A percentile compares a stretch with the other conserved stretches of the same genome.
These are phyloP conservation scores for Eimeria maxima DNA, from an alignment of 169 alveolate genomes.

Conservation along the genomic window DNA sequence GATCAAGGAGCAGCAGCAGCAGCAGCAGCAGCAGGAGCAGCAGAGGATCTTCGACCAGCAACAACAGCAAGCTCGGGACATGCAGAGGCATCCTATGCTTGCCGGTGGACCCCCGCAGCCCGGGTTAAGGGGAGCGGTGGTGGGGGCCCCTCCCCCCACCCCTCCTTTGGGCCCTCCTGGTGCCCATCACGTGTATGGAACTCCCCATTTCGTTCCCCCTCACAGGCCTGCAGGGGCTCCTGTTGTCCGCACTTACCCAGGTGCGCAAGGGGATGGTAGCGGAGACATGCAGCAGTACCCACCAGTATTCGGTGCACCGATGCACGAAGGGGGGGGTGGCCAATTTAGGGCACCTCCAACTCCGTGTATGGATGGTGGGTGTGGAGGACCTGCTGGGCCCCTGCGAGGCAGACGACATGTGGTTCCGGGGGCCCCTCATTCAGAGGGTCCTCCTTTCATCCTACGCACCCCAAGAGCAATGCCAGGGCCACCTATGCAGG, in stretches of 20 bases:
- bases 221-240: constrained; percentile 50
- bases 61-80: constrained; percentile 4
- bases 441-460: constrained; percentile 57
- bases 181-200: constrained; percentile 24
- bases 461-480: constrained; percentile 48
- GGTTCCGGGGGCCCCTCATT: constrained; percentile 50
- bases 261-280: not conserved
- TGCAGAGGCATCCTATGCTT: constrained; percentile 22
- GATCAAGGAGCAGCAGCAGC: constrained; percentile 48
- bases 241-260: not conserved
- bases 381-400: constrained; percentile 46
- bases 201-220: not conserved
- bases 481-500: constrained; percentile 64
- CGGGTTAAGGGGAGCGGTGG: not conserved
- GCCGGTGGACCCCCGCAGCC: not conserved
- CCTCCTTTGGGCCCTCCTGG: constrained; percentile 36
- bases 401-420: constrained; percentile 23
- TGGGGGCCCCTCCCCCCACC: constrained; percentile 51
- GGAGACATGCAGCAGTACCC: constrained; percentile 42
- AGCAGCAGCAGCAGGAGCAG: constrained; percentile 59
- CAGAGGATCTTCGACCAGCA: constrained; percentile 45
- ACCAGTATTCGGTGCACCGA: constrained; percentile 21
- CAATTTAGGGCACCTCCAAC: constrained; percentile 21
- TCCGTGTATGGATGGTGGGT: constrained; percentile 6
- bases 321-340: not conserved